Evolutionary conservation across 495 filamentous ascomycete species (phyloP).

Genomic region (Lindgomyces ingoldianus): DNA sequence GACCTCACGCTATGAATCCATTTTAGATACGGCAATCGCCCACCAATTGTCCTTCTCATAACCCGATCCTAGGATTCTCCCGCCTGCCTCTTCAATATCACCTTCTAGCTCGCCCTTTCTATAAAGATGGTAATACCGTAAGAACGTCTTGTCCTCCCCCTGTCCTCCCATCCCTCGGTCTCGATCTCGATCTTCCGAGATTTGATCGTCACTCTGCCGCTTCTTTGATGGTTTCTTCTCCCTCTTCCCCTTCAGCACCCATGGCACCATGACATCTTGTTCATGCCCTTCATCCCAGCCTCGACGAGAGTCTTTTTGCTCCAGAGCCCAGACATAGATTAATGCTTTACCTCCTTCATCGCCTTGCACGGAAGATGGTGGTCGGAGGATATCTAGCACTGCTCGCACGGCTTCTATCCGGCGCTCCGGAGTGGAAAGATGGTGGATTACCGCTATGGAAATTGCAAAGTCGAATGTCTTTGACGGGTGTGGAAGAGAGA

Average conservation of each 20-base stretch:
- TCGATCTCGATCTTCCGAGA: not conserved
- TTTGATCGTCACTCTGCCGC: conserved; percentile 28
- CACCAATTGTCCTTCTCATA: conserved; percentile 99
- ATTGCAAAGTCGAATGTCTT: conserved; percentile 86
- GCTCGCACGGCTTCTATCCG: conserved; percentile 71
- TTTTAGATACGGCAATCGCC: conserved; percentile 55
- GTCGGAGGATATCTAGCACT: conserved; percentile 68
- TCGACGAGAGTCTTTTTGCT: conserved; percentile 84
- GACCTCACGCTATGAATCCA: not conserved
- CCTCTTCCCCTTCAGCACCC: conserved; percentile 65
- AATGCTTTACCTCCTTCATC: conserved; percentile 54
- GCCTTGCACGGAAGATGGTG: conserved; percentile 11
- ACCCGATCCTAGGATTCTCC: conserved; percentile 72
- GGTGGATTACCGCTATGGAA: conserved; percentile 91
- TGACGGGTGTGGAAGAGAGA: conserved; percentile 66
- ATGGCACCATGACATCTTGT: conserved; percentile 95
- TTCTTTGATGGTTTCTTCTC: conserved; percentile 42
- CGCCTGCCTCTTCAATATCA: conserved; percentile 75
- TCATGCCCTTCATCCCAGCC: conserved; percentile 86
- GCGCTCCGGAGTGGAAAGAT: conserved; percentile 80
- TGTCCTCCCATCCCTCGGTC: too few relatives aligned
- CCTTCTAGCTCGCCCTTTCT: conserved; percentile 80
- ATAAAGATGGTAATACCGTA: conserved; percentile 96
- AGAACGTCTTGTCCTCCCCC: conserved; percentile 60
- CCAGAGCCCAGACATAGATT: conserved; percentile 95